Conservation (phyloP, 164 flowering plant genomes). For the Chimonanthus salicifolius region DNA sequence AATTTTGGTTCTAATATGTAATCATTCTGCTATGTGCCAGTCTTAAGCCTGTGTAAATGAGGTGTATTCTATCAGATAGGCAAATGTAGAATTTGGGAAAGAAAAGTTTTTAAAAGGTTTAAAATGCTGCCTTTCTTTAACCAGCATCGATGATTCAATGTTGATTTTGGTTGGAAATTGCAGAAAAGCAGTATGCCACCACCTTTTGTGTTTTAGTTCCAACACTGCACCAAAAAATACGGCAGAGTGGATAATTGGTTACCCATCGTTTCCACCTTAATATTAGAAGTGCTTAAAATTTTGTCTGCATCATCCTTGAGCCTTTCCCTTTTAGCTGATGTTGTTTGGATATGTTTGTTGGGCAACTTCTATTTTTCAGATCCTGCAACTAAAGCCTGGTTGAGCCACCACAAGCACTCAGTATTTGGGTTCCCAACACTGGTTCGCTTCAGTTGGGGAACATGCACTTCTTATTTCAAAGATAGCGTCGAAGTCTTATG, state of each 20-base stretch:
- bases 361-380: slow-evolving; percentile 29
- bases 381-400: slow-evolving; percentile 87
- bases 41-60: too few relatives aligned
- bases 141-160: background rate
- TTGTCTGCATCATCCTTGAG: background rate
- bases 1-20: too few relatives aligned
- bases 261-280: background rate
- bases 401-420: slow-evolving; percentile 65
- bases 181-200: background rate
- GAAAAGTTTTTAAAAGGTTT: too few relatives aligned
- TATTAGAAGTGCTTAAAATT: background rate
- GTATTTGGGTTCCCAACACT: slow-evolving; percentile 88
- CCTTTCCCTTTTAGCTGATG: background rate
- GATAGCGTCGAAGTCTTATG: slow-evolving; percentile 64
- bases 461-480: slow-evolving; percentile 73
- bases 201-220: background rate
- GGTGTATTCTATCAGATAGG: too few relatives aligned
- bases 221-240: background rate
- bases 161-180: background rate
- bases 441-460: slow-evolving; percentile 98
- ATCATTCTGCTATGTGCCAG: too few relatives aligned
- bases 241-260: background rate
- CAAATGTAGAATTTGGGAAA: too few relatives aligned
- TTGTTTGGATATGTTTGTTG: background rate
- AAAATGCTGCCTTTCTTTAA: background rate